Base-by-base conservation (phyloP, 345 rosid genomes). In the Syzygium aqueum region DNA sequence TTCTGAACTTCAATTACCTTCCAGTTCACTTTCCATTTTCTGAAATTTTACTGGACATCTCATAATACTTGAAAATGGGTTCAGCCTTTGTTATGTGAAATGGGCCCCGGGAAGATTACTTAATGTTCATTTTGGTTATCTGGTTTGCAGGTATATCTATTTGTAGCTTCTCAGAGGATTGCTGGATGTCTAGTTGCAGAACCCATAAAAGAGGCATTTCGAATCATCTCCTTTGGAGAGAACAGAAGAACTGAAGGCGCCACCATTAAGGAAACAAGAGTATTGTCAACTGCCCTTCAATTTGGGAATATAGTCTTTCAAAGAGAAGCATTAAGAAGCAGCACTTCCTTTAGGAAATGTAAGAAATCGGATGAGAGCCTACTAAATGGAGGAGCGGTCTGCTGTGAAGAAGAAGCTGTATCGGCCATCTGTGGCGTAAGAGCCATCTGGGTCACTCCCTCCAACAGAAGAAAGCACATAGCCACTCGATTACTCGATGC, bases 381-480 rank as follows among this genome's bases (percentile, higher is more conserved):
- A 52, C 89, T 89, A n/a, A 86, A 65, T 84, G 94, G 95, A 88
- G 94, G 95, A 88, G 93, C 94, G 25, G 89, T 91, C 84, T 86
- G 91, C 49, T 95, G 95, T 87, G 94, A 93, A 86, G 91, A 93
- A 83, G 93, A 91, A 91, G 91, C 94, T 53, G 90, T 91, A 87
- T 87, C 91, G 0, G 96, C 94, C 89, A 77, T 91, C 27, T 97
- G 98, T 67, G 99, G 99, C 86, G 87, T 97, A 51, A 92, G 99
- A 92, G 99, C 96, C 8, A 90, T 96, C 63, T 96, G 99, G 99
- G 97, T 96, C 84, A 89, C 96, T 86, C 98, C 98, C 53, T 92
- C 93, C 63, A 94, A 95, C 90, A 93, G 99, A 92, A 94, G 96
- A 90, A 95, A 93, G 90, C 92, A 92, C 86, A 89, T 96, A 85